phyloP scores from a whole-genome alignment of 768 basidiomycete species.

The Amanita phalloides region DNA sequence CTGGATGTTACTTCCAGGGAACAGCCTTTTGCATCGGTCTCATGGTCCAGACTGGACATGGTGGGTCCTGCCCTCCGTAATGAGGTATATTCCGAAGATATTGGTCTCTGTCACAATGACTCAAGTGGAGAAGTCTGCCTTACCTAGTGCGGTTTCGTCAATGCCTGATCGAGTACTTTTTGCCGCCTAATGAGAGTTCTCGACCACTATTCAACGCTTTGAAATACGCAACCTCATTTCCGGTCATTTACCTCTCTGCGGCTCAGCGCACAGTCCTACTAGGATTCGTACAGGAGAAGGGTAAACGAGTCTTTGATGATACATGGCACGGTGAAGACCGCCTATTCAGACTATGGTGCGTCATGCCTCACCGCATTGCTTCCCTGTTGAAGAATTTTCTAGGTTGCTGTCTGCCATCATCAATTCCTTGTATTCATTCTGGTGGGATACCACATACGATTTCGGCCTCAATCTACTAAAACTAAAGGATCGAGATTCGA shows the following conservation, averaged over 20 bases:
- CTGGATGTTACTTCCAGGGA: constrained; percentile 79
- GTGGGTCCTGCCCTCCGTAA: constrained; percentile 75
- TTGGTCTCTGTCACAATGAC: neutral
- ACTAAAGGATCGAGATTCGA: constrained; percentile 16
- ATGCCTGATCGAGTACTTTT: constrained; percentile 76
- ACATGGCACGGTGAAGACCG: constrained; percentile 69
- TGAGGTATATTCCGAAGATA: constrained; percentile 50
- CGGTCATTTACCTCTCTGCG: constrained; percentile 90
- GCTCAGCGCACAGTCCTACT: constrained; percentile 66
- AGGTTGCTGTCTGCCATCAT: constrained; percentile 80
- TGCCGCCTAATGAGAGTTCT: constrained; percentile 47
- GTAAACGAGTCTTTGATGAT: constrained; percentile 27
- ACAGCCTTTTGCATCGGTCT: constrained; percentile 60
- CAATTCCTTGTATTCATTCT: constrained; percentile 93
- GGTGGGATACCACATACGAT: constrained; percentile 98
- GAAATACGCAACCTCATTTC: constrained; percentile 96
- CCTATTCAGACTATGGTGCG: constrained; percentile 80
- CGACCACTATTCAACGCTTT: constrained; percentile 83
- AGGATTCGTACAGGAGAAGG: constrained; percentile 44
- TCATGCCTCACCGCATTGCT: neutral
- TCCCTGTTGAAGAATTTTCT: neutral
- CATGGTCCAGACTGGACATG: constrained; percentile 49
- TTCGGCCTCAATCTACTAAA: constrained; percentile 85
- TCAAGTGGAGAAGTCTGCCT: constrained; percentile 45
- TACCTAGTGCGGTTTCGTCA: constrained; percentile 91